Evolutionary conservation across 805 yeast species (phyloP).

Genomic region (Candida piceae): DNA sequence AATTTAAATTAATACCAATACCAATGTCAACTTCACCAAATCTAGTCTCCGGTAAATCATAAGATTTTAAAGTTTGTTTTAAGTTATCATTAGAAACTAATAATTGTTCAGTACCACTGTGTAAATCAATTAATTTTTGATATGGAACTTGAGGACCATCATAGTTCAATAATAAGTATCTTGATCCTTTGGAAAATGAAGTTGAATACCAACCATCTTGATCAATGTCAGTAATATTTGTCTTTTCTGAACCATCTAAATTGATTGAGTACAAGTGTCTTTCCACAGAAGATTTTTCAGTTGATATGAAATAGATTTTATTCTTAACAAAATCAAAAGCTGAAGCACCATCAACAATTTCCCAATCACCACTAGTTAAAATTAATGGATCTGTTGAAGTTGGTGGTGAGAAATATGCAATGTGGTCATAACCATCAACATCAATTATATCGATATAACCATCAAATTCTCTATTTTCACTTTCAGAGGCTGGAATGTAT

Average conservation of each 20-base stretch:
- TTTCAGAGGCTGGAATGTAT: constrained; percentile 48
- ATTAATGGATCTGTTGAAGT: constrained; percentile 46
- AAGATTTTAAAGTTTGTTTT: constrained; percentile 32
- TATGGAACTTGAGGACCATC: constrained; percentile 77
- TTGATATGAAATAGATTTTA: constrained; percentile 63
- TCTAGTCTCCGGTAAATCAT: constrained; percentile 50
- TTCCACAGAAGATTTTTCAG: constrained; percentile 74
- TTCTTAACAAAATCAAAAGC: constrained; percentile 51
- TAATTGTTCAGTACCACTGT: constrained; percentile 32
- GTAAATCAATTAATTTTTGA: constrained; percentile 64
- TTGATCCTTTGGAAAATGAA: constrained; percentile 74
- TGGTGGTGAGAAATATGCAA: constrained; percentile 81
- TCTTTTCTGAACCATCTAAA: constrained; percentile 41
- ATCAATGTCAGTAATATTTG: constrained; percentile 44
- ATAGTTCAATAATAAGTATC: constrained; percentile 66
- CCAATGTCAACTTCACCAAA: constrained; percentile 49
- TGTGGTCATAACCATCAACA: constrained; percentile 59
- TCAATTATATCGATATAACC: constrained; percentile 82
- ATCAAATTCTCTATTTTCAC: constrained; percentile 40
- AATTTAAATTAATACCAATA: constrained; percentile 41
- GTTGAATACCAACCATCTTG: constrained; percentile 63
- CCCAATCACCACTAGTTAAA: constrained; percentile 82
- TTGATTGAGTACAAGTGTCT: constrained; percentile 75
- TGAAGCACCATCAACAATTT: constrained; percentile 72
- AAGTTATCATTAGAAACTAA: constrained; percentile 46